These are phyloP conservation scores for Mycosphaerelloides madeirae DNA, from an alignment of 2,329 filamentous ascomycete species.

Conservation along the genomic window DNA sequence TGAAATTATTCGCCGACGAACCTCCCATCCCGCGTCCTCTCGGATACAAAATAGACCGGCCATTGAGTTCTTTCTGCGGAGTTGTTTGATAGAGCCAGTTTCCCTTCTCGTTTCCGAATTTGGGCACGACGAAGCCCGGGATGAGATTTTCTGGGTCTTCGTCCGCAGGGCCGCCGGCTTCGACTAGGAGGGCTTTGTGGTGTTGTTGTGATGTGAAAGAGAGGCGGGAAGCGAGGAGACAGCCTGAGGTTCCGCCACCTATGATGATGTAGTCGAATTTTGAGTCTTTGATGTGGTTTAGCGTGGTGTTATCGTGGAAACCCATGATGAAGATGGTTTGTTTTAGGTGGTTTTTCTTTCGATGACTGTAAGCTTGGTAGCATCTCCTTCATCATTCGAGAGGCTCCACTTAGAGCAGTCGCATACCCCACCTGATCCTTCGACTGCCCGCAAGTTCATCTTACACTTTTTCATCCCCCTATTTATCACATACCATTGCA, in stretches of 20 bases:
- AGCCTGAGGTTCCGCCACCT: constrained; percentile 9
- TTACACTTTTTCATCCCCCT: too few species aligned
- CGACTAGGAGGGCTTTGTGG: constrained; percentile 1
- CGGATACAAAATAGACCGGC: constrained; percentile 4
- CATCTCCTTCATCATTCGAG: too few species aligned
- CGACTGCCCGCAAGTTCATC: too few species aligned
- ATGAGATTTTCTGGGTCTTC: constrained; percentile 10
- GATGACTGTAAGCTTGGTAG: too few species aligned
- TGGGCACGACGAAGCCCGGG: constrained; percentile 6
- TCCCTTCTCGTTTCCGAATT: constrained; percentile 1
- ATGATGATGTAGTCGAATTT: constrained; percentile 9
- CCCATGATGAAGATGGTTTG: too few species aligned
- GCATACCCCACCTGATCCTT: too few species aligned
- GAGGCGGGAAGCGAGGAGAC: constrained; percentile 7
- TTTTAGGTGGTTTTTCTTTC: too few species aligned
- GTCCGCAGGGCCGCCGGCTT: constrained; percentile 6
- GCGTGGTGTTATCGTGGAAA: not conserved
- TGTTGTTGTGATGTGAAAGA: not conserved
- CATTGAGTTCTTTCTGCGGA: constrained; percentile 3
- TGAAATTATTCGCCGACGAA: constrained; percentile 1
- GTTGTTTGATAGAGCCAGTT: constrained; percentile 9
- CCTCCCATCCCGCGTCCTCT: constrained; percentile 4
- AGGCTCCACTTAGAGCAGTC: too few species aligned
- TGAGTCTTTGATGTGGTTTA: not conserved
- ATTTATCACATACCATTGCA: too few species aligned